These are phyloP conservation scores for Torrubiella hemipterigena DNA, from an alignment of 2,329 filamentous ascomycete species.

Conservation along the genomic window DNA sequence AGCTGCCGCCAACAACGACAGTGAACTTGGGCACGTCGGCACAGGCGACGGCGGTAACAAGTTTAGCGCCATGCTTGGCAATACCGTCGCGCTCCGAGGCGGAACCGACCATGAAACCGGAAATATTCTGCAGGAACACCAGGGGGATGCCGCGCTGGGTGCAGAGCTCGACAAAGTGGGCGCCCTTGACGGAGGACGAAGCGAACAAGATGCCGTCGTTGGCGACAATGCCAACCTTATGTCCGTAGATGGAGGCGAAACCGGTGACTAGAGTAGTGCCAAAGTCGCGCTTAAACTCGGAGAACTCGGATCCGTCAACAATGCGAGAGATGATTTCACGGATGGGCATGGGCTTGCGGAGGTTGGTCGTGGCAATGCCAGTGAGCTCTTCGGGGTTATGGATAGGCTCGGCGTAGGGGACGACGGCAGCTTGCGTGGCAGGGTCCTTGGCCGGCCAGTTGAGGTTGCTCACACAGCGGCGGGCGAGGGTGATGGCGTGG, in stretches of 20 bases:
- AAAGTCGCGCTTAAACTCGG: constrained; percentile 90
- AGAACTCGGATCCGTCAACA: constrained; percentile 80
- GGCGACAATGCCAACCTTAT: constrained; percentile 83
- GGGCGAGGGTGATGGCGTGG: constrained; percentile 75
- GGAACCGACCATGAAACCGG: constrained; percentile 93
- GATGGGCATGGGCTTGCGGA: constrained; percentile 73
- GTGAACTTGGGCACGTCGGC: constrained; percentile 95
- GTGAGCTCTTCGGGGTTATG: constrained; percentile 70
- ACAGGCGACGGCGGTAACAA: constrained; percentile 89
- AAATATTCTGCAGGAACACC: constrained; percentile 92
- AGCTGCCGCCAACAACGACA: constrained; percentile 85
- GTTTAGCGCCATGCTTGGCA: constrained; percentile 93
- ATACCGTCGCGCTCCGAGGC: constrained; percentile 91
- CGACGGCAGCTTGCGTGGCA: constrained; percentile 21
- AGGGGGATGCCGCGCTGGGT: constrained; percentile 80
- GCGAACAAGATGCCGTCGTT: constrained; percentile 96
- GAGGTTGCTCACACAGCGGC: constrained; percentile 75
- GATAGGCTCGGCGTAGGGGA: constrained; percentile 59
- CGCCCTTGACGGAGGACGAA: constrained; percentile 79
- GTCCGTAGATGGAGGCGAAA: constrained; percentile 81
- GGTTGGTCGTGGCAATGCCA: constrained; percentile 82
- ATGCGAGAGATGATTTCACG: constrained; percentile 88
- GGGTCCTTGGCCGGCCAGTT: constrained; percentile 59
- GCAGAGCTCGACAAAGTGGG: constrained; percentile 95
- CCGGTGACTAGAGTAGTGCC: constrained; percentile 83